Percentiles rank a stretch among this genome's conserved stretches.
phyloP scores from a whole-genome alignment of 352 stramenopile genomes.

The Phytophthora citricola region DNA sequence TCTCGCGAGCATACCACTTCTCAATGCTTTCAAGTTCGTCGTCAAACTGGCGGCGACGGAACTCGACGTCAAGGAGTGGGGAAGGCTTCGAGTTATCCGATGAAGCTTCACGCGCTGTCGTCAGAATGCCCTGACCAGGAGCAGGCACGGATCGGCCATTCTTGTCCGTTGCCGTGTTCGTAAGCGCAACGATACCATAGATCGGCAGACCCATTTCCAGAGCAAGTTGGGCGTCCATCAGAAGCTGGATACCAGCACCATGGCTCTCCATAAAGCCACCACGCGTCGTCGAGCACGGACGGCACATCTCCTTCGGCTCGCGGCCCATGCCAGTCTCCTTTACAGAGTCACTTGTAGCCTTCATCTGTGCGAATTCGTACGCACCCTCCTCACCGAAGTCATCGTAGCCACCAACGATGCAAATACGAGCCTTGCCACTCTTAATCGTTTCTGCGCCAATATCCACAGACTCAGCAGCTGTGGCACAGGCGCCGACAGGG shows the following conservation, averaged over 20 bases:
- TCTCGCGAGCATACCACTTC: constrained; percentile 71
- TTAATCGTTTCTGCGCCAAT: constrained; percentile 91
- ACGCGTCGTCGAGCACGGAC: constrained; percentile 78
- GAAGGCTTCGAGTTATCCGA: constrained; percentile 36
- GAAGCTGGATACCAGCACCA: constrained; percentile 85
- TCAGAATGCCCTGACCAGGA: constrained; percentile 88
- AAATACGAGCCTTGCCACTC: constrained; percentile 84
- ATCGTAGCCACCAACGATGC: constrained; percentile 88
- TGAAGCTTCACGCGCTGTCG: constrained; percentile 69
- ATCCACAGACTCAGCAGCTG: constrained; percentile 87
- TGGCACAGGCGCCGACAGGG: constrained; percentile 86
- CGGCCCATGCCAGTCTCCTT: constrained; percentile 84
- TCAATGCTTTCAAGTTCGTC: constrained; percentile 76
- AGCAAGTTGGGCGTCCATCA: constrained; percentile 89
- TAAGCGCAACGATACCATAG: constrained; percentile 84
- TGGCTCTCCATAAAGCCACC: constrained; percentile 92
- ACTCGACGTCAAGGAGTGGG: constrained; percentile 74
- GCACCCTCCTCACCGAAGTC: constrained; percentile 88
- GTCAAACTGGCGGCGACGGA: constrained; percentile 81
- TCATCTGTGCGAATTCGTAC: constrained; percentile 92
- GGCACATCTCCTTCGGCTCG: constrained; percentile 84
- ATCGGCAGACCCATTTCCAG: constrained; percentile 90
- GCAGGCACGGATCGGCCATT: constrained; percentile 84
- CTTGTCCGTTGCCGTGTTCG: constrained; percentile 91
- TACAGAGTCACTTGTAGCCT: constrained; percentile 85